phyloP scores from a whole-genome alignment of 2,329 filamentous ascomycete genomes.

The Pseudonectria buxi region DNA sequence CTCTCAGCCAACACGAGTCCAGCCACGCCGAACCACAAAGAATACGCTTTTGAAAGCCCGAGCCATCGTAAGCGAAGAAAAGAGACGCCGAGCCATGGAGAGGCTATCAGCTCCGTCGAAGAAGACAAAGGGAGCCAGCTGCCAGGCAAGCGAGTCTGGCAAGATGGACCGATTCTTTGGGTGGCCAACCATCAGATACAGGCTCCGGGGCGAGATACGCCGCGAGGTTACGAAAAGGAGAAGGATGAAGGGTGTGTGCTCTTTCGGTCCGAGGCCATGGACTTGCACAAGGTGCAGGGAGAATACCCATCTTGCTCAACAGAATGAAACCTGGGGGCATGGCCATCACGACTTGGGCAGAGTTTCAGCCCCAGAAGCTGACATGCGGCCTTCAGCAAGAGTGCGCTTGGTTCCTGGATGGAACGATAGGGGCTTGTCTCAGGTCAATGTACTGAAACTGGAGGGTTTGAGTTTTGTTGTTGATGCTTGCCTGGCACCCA shows the following conservation, averaged over 20 bases:
- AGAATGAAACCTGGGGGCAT: background rate
- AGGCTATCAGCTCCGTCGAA: background rate
- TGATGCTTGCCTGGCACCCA: background rate
- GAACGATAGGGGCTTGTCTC: background rate
- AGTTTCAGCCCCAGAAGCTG: conserved; percentile 1
- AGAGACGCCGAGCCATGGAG: background rate
- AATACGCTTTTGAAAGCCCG: background rate
- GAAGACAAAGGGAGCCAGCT: background rate
- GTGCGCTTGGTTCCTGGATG: background rate
- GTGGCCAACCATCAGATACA: background rate
- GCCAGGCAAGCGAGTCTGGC: background rate
- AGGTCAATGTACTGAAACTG: background rate
- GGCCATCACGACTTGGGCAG: background rate
- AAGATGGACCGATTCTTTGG: background rate
- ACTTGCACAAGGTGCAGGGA: background rate
- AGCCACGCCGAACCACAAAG: conserved; percentile 4
- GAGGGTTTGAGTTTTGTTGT: conserved; percentile 1
- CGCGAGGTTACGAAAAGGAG: background rate
- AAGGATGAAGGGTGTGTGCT: background rate
- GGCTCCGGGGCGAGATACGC: background rate
- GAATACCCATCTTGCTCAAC: too few relatives aligned
- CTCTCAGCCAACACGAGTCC: conserved; percentile 1
- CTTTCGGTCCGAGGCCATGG: background rate
- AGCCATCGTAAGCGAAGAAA: background rate
- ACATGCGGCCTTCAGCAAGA: background rate